These are phyloP conservation scores for Fusarium redolens DNA, from an alignment of 2,329 filamentous ascomycete genomes.

Conservation along the genomic window DNA sequence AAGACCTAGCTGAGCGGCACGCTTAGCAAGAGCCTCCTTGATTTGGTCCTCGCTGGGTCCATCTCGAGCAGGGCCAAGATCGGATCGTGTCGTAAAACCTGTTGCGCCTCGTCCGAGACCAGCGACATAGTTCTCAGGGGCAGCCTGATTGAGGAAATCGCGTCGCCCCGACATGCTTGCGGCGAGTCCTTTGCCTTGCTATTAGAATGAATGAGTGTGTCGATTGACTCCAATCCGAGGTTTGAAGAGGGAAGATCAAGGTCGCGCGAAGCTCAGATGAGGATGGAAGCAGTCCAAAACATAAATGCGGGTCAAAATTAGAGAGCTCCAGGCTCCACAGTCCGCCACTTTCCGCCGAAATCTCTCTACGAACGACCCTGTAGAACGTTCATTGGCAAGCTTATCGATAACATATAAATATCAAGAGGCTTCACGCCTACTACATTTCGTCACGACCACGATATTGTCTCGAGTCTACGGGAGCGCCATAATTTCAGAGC, in stretches of 20 bases:
- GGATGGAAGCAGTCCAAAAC: conserved; percentile 24
- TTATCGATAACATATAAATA: conserved; percentile 22
- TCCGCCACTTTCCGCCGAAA: conserved; percentile 12
- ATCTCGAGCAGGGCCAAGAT: conserved; percentile 93
- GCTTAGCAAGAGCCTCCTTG: conserved; percentile 95
- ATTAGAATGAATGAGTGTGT: neutral
- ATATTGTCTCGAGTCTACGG: neutral
- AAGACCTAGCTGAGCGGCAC: conserved; percentile 85
- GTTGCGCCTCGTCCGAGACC: conserved; percentile 98
- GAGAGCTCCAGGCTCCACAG: conserved; percentile 9
- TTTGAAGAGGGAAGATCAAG: neutral
- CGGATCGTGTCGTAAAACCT: conserved; percentile 96
- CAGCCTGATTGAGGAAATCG: conserved; percentile 89
- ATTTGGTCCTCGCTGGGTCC: conserved; percentile 98
- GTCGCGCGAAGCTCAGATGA: conserved; percentile 19
- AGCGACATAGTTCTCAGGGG: conserved; percentile 90
- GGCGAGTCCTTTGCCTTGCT: conserved; percentile 24
- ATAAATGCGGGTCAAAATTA: conserved; percentile 26
- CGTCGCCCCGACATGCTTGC: conserved; percentile 70
- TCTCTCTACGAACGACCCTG: neutral
- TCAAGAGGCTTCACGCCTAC: neutral
- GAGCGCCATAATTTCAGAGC: neutral
- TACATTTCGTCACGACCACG: neutral
- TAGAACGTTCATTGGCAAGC: neutral
- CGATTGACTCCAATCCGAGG: neutral